A percentile compares a stretch with the other conserved stretches of the same genome.
Conservation (phyloP, 495 filamentous ascomycete species). For the Penicillium argentinense region DNA sequence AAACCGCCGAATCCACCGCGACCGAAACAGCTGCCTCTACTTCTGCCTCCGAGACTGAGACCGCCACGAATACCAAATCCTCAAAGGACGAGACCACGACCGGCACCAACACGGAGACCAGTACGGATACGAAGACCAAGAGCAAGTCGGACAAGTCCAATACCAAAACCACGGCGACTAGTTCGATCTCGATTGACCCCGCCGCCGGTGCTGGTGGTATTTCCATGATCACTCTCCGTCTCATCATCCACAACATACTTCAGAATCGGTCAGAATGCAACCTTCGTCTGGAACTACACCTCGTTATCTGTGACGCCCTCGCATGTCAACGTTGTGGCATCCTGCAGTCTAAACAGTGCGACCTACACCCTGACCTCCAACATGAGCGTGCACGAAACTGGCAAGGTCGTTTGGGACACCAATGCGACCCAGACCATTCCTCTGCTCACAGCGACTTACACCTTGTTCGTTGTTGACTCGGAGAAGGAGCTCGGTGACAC, state of each 20-base stretch:
- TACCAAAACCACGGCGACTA: slow-evolving; percentile 32
- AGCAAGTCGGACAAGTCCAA: slow-evolving; percentile 28
- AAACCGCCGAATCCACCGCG: slow-evolving; percentile 21
- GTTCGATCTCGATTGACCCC: slow-evolving; percentile 54
- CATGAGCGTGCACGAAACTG: slow-evolving; percentile 56
- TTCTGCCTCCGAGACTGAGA: slow-evolving; percentile 14
- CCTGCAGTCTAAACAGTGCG: slow-evolving; percentile 63
- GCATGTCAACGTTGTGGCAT: slow-evolving; percentile 78
- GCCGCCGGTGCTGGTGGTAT: slow-evolving; percentile 69
- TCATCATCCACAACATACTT: slow-evolving; percentile 67
- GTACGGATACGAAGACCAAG: background rate
- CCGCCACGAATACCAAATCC: slow-evolving; percentile 12
- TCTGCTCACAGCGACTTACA: slow-evolving; percentile 75
- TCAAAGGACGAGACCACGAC: slow-evolving; percentile 20
- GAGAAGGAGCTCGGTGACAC: slow-evolving; percentile 59
- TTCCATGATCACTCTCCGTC: slow-evolving; percentile 76
- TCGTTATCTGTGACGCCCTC: slow-evolving; percentile 74
- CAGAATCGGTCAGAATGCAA: slow-evolving; percentile 83
- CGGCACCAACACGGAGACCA: slow-evolving; percentile 15
- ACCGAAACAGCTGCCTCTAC: slow-evolving; percentile 20
- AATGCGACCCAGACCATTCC: slow-evolving; percentile 59
- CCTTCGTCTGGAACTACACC: slow-evolving; percentile 95
- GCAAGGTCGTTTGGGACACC: slow-evolving; percentile 77
- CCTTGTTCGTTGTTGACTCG: slow-evolving; percentile 79
- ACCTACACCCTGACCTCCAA: slow-evolving; percentile 71